Conservation (phyloP, 2,329 filamentous ascomycete species). For the Rasamsonia emersonii region DNA sequence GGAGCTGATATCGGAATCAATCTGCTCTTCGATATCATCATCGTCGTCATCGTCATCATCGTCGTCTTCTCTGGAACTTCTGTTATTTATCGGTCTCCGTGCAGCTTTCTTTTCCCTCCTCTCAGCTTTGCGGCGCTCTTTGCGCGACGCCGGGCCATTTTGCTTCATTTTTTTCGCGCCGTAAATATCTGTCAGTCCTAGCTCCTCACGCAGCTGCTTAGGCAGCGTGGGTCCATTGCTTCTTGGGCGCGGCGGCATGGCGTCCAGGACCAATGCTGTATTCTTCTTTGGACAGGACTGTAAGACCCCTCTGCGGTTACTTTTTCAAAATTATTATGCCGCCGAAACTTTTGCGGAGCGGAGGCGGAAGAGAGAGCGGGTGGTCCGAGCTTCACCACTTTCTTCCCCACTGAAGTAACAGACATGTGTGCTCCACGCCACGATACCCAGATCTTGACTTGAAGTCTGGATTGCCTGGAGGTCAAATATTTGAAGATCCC, state of each 20-base stretch:
- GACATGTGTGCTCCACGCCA: background rate
- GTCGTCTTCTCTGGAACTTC: slow-evolving; percentile 10
- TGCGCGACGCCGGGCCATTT: slow-evolving; percentile 37
- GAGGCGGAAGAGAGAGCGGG: slow-evolving; percentile 5
- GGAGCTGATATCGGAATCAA: slow-evolving; percentile 10
- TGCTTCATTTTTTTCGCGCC: slow-evolving; percentile 23
- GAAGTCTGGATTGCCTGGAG: background rate
- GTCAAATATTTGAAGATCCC: background rate
- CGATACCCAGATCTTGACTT: no score
- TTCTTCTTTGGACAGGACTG: slow-evolving; percentile 1
- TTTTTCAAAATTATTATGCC: background rate
- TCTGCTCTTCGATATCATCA: slow-evolving; percentile 13
- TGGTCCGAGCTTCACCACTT: slow-evolving; percentile 13
- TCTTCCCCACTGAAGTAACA: slow-evolving; percentile 6
- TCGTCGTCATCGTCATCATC: slow-evolving; percentile 20
- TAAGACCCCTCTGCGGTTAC: no score
- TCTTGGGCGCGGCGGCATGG: background rate
- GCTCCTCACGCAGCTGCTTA: slow-evolving; percentile 28
- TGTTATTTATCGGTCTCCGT: slow-evolving; percentile 16
- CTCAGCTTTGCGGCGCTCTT: slow-evolving; percentile 60
- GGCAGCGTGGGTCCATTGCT: slow-evolving; percentile 23
- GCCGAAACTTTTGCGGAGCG: slow-evolving; percentile 8
- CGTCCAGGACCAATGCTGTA: no score
- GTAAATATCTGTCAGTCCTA: slow-evolving; percentile 30
- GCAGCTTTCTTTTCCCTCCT: slow-evolving; percentile 52